Evolutionary conservation across 2,329 filamentous ascomycete species (phyloP).

Genomic region (Achaetomium macrosporum): DNA sequence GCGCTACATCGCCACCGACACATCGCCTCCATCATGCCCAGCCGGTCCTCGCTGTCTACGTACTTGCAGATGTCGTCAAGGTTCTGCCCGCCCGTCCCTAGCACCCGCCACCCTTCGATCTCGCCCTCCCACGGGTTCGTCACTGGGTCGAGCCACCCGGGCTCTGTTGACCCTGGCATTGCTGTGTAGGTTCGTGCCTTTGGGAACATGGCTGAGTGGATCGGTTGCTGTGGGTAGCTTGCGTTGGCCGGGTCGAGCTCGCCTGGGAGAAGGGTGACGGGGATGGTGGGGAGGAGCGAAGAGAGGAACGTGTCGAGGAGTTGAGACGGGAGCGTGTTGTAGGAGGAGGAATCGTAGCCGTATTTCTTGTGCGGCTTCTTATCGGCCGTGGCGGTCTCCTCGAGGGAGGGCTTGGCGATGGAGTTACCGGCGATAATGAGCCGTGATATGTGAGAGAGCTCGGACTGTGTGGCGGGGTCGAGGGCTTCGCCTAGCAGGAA

Average conservation of each 20-base stretch:
- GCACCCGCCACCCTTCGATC: slow-evolving; percentile 80
- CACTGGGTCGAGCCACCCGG: slow-evolving; percentile 77
- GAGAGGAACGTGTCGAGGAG: slow-evolving; percentile 79
- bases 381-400: slow-evolving; percentile 30
- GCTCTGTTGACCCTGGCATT: slow-evolving; percentile 30
- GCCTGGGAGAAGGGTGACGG: slow-evolving; percentile 83
- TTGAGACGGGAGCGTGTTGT: slow-evolving; percentile 79
- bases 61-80: slow-evolving; percentile 93
- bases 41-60: slow-evolving; percentile 66
- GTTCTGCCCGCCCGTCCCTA: slow-evolving; percentile 87
- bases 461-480: slow-evolving; percentile 52
- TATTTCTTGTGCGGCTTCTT: slow-evolving; percentile 69
- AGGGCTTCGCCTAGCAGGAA: slow-evolving; percentile 80
- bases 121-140: slow-evolving; percentile 94
- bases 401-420: slow-evolving; percentile 44
- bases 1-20: slow-evolving; percentile 86
- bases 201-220: slow-evolving; percentile 89
- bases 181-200: slow-evolving; percentile 58
- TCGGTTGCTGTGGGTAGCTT: slow-evolving; percentile 84
- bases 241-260: slow-evolving; percentile 80
- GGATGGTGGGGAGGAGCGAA: slow-evolving; percentile 75
- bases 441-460: slow-evolving; percentile 65
- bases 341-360: slow-evolving; percentile 83
- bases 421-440: slow-evolving; percentile 92
- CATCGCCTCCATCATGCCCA: slow-evolving; percentile 92